These are phyloP conservation scores for Malassezia restricta DNA, from an alignment of 1,284 basidiomycete genomes.

Conservation along the genomic window DNA sequence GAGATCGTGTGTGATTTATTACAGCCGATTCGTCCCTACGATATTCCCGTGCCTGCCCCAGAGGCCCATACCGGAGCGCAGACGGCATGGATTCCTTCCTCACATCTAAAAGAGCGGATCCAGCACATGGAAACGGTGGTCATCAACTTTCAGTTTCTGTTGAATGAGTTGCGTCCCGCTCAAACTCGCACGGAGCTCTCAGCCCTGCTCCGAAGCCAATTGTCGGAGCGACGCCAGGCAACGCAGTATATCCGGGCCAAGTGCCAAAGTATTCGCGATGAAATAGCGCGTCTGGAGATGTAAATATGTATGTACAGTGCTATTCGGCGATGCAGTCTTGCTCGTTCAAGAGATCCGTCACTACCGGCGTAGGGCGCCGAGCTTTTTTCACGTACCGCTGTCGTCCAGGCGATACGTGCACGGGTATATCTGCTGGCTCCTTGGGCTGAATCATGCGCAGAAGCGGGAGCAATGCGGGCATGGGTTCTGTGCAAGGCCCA, in stretches of 20 bases:
- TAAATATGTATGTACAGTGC: conserved; percentile 1
- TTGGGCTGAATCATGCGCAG: conserved; percentile 3
- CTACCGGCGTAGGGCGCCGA: not conserved
- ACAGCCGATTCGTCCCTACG: conserved; percentile 32
- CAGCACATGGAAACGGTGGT: conserved; percentile 37
- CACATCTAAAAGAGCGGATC: conserved; percentile 28
- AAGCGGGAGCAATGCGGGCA: conserved; percentile 12
- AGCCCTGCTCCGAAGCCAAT: conserved; percentile 26
- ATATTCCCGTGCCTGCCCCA: conserved; percentile 21
- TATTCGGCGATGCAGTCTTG: not conserved
- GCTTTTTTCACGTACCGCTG: not conserved
- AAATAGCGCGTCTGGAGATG: not conserved
- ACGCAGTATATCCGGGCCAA: conserved; percentile 22
- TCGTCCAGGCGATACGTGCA: conserved; percentile 1
- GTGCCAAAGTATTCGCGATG: conserved; percentile 10
- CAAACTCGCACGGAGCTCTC: conserved; percentile 34
- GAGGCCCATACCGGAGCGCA: not conserved
- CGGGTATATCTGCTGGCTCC: not conserved
- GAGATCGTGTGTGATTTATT: conserved; percentile 28
- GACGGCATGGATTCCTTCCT: conserved; percentile 22
- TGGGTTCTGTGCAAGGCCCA: conserved; percentile 1
- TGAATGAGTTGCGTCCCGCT: conserved; percentile 39
- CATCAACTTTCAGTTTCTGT: conserved; percentile 39
- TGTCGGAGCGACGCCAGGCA: conserved; percentile 21
- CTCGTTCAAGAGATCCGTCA: conserved; percentile 6